A percentile compares a stretch with the other conserved stretches of the same genome.
These are phyloP conservation scores for Podaxis sp. DNA, from an alignment of 768 basidiomycete genomes.

Conservation along the genomic window DNA sequence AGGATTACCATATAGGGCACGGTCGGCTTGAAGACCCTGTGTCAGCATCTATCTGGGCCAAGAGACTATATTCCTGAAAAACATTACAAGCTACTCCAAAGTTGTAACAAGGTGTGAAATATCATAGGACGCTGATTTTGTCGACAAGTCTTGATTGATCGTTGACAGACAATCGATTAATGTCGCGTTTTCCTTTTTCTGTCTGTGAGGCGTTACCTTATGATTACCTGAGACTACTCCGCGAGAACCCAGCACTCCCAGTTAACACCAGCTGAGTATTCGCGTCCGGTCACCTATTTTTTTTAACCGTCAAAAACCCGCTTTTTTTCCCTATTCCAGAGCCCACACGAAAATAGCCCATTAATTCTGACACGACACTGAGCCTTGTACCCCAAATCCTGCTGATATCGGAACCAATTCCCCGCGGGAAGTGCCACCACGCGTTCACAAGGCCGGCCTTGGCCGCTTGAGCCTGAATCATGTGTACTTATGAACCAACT, in stretches of 20 bases:
- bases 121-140: background rate
- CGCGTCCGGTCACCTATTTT: background rate
- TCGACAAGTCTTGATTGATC: background rate
- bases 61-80: background rate
- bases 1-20: background rate
- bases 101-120: background rate
- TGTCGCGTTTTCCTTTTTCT: background rate
- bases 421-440: background rate
- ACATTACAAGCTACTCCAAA: background rate
- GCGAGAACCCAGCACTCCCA: background rate
- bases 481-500: background rate
- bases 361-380: background rate
- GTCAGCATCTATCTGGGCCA: background rate
- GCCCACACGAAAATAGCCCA: background rate
- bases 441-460: background rate
- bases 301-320: background rate
- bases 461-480: background rate
- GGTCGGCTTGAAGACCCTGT: background rate
- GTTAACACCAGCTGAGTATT: background rate
- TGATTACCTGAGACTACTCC: background rate
- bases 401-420: slow-evolving; percentile 1
- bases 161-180: background rate
- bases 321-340: background rate
- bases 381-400: background rate
- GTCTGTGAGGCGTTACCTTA: background rate